Evolutionary conservation across 1,284 basidiomycete genomes (phyloP).

Genomic region (Meripilus lineatus): DNA sequence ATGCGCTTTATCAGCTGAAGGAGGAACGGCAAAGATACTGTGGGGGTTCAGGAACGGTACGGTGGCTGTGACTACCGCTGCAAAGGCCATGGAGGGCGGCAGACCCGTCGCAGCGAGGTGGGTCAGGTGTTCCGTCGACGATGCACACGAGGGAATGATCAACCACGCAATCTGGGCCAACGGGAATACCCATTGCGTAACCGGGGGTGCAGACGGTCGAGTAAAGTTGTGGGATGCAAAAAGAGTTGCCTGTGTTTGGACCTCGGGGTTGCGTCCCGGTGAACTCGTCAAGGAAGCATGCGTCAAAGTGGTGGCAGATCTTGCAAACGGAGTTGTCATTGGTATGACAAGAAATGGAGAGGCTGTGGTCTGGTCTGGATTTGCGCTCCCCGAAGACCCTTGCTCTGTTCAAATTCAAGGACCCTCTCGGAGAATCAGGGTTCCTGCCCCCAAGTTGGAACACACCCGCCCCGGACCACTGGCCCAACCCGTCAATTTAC

Average conservation of each 20-base stretch:
- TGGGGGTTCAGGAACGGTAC: constrained; percentile 79
- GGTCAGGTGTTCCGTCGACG: constrained; percentile 41
- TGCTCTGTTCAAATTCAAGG: constrained; percentile 9
- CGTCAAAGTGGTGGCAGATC: constrained; percentile 41
- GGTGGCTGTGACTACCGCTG: constrained; percentile 57
- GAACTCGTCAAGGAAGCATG: constrained; percentile 42
- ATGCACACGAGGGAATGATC: constrained; percentile 59
- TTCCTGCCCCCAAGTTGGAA: constrained; percentile 15
- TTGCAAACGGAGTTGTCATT: constrained; percentile 41
- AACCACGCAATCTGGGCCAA: constrained; percentile 47
- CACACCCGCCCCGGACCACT: constrained; percentile 15
- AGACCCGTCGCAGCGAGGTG: constrained; percentile 41
- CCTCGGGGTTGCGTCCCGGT: constrained; percentile 37
- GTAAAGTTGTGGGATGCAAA: constrained; percentile 71
- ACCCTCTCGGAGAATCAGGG: constrained; percentile 20
- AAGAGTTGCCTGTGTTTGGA: constrained; percentile 54
- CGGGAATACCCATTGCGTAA: constrained; percentile 30
- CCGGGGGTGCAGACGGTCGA: constrained; percentile 56
- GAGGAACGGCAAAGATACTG: constrained; percentile 62
- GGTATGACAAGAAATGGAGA: constrained; percentile 51
- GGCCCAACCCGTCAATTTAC: constrained; percentile 4
- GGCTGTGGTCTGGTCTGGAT: constrained; percentile 50
- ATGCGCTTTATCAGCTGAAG: constrained; percentile 53
- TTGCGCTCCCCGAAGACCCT: constrained; percentile 13
- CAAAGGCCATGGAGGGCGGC: constrained; percentile 51